Evolutionary conservation across 2,329 filamentous ascomycete genomes (phyloP).

Genomic region (Arachnopeziza araneosa): DNA sequence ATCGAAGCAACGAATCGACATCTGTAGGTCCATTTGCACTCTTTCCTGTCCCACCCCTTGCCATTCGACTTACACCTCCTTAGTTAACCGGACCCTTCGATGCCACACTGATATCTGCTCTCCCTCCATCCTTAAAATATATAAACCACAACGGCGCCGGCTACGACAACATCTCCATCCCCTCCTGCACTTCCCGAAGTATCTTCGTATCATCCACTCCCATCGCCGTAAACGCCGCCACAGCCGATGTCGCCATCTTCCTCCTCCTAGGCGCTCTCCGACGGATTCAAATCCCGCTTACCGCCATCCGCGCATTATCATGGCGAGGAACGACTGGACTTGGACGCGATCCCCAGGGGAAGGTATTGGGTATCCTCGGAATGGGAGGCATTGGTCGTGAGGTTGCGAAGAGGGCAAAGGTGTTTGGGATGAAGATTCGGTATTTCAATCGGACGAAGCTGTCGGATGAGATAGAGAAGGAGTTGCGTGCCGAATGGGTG

Average conservation of each 20-base stretch:
- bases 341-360: slow-evolving; percentile 67
- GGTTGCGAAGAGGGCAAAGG: slow-evolving; percentile 63
- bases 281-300: slow-evolving; percentile 51
- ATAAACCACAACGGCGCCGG: slow-evolving; percentile 66
- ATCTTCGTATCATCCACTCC: slow-evolving; percentile 73
- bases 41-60: not conserved
- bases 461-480: slow-evolving; percentile 41
- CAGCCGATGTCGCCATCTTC: slow-evolving; percentile 74
- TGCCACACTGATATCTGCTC: slow-evolving; percentile 54
- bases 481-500: slow-evolving; percentile 54
- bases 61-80: slow-evolving; percentile 19
- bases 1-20: slow-evolving; percentile 66
- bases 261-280: slow-evolving; percentile 73
- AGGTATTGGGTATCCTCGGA: slow-evolving; percentile 71
- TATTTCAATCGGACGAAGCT: slow-evolving; percentile 68
- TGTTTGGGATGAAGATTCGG: slow-evolving; percentile 67
- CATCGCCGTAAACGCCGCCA: slow-evolving; percentile 70
- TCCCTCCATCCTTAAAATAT: slow-evolving; percentile 47
- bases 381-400: slow-evolving; percentile 82
- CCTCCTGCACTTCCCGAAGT: slow-evolving; percentile 53
- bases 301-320: slow-evolving; percentile 53
- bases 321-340: slow-evolving; percentile 52
- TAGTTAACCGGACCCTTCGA: slow-evolving; percentile 63
- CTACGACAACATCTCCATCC: slow-evolving; percentile 74
- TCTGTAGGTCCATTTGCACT: slow-evolving; percentile 32